These are phyloP conservation scores for Nemania sp. DNA, from an alignment of 2,329 filamentous ascomycete genomes.

Conservation along the genomic window DNA sequence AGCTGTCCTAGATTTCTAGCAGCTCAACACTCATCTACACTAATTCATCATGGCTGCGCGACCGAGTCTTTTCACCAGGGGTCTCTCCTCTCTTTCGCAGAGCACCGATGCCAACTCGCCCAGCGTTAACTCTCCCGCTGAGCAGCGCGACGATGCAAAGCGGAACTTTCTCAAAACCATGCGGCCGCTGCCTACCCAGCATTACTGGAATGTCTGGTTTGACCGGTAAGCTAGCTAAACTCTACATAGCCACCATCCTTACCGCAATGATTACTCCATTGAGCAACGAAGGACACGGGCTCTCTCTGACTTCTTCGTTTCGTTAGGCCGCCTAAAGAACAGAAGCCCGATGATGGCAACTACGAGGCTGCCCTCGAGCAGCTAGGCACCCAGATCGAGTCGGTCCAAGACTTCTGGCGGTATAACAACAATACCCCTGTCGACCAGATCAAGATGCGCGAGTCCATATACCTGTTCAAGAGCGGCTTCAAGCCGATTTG, in stretches of 20 bases:
- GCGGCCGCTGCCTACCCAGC: conserved; percentile 74
- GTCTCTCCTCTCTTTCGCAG: conserved; percentile 64
- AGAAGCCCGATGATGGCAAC: conserved; percentile 46
- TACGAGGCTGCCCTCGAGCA: conserved; percentile 63
- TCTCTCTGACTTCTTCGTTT: not conserved
- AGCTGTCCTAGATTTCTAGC: not conserved
- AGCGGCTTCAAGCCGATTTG: conserved; percentile 75
- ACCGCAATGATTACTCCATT: not conserved
- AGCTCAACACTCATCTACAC: no score
- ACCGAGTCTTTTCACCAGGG: conserved; percentile 63
- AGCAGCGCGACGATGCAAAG: conserved; percentile 77
- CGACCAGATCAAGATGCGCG: conserved; percentile 73
- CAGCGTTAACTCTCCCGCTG: conserved; percentile 68
- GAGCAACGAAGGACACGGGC: not conserved
- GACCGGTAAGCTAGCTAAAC: conserved; percentile 52
- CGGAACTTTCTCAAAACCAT: conserved; percentile 78
- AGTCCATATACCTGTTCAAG: conserved; percentile 80
- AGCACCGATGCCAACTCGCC: conserved; percentile 61
- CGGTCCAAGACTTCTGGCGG: conserved; percentile 82
- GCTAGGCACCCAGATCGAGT: conserved; percentile 70
- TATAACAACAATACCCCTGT: conserved; percentile 82
- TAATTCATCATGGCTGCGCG: conserved; percentile 55
- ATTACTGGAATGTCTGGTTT: conserved; percentile 77
- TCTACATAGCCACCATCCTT: not conserved
- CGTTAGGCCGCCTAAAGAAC: conserved; percentile 49